Percentiles rank a stretch among this genome's conserved stretches.
These are phyloP conservation scores for Gracilariopsis chorda DNA, from an alignment of 23 red algal genomes.

Conservation along the genomic window DNA sequence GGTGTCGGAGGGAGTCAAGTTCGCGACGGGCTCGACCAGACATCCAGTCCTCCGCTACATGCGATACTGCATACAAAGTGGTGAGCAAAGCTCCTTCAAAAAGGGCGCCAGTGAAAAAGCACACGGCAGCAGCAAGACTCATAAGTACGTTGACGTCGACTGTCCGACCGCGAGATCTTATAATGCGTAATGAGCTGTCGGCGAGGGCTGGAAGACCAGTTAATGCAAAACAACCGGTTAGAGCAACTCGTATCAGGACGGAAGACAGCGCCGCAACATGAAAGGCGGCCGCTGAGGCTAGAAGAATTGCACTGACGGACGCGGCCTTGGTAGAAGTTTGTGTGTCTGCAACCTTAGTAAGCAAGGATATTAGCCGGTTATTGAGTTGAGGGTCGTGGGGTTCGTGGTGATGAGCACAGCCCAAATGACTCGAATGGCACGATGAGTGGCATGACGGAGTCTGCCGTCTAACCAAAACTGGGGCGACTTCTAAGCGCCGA, in stretches of 20 bases:
- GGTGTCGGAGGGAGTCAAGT: conserved; percentile 71
- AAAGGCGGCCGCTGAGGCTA: background rate
- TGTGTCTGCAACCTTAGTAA: background rate
- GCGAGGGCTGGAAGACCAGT: conserved; percentile 42
- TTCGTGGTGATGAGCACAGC: background rate
- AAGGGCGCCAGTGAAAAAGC: conserved; percentile 42
- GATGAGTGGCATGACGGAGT: conserved; percentile 24
- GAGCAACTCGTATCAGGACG: background rate
- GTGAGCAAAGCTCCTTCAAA: conserved; percentile 83
- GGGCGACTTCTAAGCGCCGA: background rate
- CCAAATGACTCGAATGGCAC: background rate
- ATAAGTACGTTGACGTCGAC: conserved; percentile 87
- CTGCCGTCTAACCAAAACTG: background rate
- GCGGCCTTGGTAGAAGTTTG: conserved; percentile 1
- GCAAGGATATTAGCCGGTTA: background rate
- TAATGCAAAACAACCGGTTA: background rate
- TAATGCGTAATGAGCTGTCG: background rate
- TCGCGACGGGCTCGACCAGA: conserved; percentile 51
- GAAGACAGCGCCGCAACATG: background rate
- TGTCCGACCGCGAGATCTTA: conserved; percentile 6
- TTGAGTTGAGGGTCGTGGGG: background rate
- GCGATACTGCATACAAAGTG: conserved; percentile 67
- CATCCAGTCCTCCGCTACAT: conserved; percentile 71
- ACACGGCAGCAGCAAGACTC: conserved; percentile 72
- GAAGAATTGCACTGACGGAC: background rate